Conservation (phyloP, 2,329 filamentous ascomycete species). For the Amauroascus verrucosus region DNA sequence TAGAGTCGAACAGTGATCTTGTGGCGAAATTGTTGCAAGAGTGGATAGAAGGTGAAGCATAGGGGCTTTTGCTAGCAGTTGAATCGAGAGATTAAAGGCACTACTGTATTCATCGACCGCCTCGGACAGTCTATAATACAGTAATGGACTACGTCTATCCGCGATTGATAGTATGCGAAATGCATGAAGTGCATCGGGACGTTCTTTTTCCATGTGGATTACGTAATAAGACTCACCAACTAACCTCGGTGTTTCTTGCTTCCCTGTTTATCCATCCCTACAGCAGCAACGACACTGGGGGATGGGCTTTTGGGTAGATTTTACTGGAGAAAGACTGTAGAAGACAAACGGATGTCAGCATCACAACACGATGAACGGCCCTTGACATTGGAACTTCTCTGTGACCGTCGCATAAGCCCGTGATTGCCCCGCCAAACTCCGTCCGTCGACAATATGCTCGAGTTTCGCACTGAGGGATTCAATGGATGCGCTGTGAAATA, state of each 20-base stretch:
- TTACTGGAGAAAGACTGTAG: background rate
- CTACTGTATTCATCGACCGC: no score
- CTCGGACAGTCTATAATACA: no score
- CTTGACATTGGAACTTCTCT: background rate
- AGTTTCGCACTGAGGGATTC: slow-evolving; percentile 86
- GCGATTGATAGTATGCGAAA: no score
- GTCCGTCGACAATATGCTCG: slow-evolving; percentile 56
- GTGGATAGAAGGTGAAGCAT: slow-evolving; percentile 11
- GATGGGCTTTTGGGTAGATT: background rate
- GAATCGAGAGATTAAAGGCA: background rate
- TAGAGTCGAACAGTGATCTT: slow-evolving; percentile 22
- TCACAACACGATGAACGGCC: slow-evolving; percentile 1
- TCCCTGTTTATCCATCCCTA: background rate
- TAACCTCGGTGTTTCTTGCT: slow-evolving; percentile 11
- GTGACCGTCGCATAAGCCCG: background rate
- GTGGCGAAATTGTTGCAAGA: slow-evolving; percentile 10
- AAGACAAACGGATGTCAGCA: background rate
- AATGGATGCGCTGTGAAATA: slow-evolving; percentile 97
- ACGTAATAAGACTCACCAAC: background rate
- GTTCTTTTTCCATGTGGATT: background rate
- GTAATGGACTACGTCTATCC: no score
- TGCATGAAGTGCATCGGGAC: no score
- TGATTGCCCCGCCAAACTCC: slow-evolving; percentile 3
- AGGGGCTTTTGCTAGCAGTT: background rate
- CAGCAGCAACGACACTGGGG: slow-evolving; percentile 7